Conservation (phyloP, 306 rosid genomes). For the Geum urbanum region DNA sequence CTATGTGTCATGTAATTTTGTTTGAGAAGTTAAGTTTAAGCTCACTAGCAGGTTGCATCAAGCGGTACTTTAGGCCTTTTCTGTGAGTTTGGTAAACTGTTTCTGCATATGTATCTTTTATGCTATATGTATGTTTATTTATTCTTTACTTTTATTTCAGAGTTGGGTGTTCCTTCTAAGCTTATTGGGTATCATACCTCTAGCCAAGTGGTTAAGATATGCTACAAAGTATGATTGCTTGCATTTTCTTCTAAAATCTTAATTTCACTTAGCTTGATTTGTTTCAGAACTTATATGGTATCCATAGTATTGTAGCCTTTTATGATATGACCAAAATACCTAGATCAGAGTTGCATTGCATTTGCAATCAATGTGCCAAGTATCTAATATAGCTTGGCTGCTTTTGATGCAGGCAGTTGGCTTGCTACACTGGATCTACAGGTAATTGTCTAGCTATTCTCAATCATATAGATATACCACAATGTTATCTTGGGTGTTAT, state of each 20-base stretch:
- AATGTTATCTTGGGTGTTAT: neutral
- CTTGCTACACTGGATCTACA: constrained; percentile 54
- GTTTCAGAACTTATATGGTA: neutral
- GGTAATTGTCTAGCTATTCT: constrained; percentile 25
- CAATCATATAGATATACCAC: neutral
- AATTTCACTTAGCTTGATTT: neutral
- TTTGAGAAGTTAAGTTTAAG: neutral
- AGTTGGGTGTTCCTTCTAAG: constrained; percentile 51
- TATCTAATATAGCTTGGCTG: constrained; percentile 22
- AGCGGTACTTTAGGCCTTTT: neutral
- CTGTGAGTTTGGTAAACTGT: constrained; percentile 33
- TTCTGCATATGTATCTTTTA: neutral
- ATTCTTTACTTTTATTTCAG: constrained; percentile 23
- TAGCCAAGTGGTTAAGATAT: constrained; percentile 50
- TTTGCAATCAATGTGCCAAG: neutral
- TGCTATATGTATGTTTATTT: constrained; percentile 7
- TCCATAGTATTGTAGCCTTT: neutral
- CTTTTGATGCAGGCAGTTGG: constrained; percentile 48
- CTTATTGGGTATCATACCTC: constrained; percentile 49
- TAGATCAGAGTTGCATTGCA: neutral
- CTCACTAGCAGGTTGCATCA: neutral
- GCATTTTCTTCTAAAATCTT: neutral
- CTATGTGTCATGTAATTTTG: neutral
- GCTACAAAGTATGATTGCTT: constrained; percentile 43
- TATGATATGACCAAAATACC: neutral